Conservation (phyloP, 75 land plant genomes). For the Picea glauca region DNA sequence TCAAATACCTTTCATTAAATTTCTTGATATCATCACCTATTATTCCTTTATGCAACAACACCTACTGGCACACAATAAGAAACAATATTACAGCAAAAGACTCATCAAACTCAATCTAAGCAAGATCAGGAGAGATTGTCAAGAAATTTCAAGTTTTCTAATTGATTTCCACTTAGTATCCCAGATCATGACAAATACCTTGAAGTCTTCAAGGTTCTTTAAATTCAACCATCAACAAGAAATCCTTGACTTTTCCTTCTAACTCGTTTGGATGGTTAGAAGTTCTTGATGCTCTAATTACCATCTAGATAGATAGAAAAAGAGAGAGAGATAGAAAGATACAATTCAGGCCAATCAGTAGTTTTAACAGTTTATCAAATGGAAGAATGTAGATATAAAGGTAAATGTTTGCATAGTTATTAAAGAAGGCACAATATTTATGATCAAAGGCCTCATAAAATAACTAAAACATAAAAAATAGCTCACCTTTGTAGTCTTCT, state of each 20-base stretch:
- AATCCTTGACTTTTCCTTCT: neutral
- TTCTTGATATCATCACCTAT: too few species aligned
- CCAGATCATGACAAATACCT: neutral
- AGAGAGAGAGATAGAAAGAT: neutral
- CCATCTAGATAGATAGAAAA: neutral
- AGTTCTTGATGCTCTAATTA: neutral
- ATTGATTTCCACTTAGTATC: neutral
- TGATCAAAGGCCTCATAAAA: neutral
- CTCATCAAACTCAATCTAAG: neutral
- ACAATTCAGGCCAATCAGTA: neutral
- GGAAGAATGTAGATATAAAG: neutral
- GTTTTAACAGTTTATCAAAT: neutral
- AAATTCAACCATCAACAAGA: neutral
- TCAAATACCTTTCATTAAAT: too few species aligned
- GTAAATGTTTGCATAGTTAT: neutral
- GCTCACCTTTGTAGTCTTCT: conserved; percentile 84
- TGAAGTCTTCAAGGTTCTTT: neutral
- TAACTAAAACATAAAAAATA: neutral
- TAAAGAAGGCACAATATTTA: neutral
- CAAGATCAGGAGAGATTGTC: neutral
- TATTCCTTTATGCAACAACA: neutral
- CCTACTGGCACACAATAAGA: neutral
- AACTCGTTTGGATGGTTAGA: neutral
- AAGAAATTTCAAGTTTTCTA: neutral
- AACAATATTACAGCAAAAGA: neutral